A percentile compares a stretch with the other conserved stretches of the same genome.
These are phyloP conservation scores for Kodamaea restingae DNA, from an alignment of 805 yeast species.

Conservation along the genomic window DNA sequence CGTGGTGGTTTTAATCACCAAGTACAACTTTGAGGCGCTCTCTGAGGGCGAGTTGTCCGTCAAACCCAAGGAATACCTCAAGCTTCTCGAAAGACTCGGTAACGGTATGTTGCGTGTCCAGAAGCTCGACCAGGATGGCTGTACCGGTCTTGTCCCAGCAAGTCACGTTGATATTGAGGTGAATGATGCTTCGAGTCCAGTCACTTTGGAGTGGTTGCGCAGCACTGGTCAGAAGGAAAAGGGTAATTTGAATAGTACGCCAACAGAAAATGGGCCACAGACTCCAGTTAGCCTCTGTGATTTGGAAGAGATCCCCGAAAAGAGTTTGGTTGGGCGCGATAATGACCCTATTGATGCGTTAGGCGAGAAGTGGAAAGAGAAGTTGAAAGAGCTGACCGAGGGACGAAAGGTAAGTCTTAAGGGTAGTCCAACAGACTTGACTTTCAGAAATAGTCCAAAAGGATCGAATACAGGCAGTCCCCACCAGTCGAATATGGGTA, in stretches of 20 bases:
- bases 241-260: background rate
- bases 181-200: constrained; percentile 34
- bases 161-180: constrained; percentile 36
- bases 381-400: too few species aligned
- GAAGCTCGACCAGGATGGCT: constrained; percentile 18
- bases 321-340: too few species aligned
- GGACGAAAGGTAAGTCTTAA: too few species aligned
- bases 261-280: background rate
- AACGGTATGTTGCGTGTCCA: constrained; percentile 40
- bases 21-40: constrained; percentile 31
- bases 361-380: too few species aligned
- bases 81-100: constrained; percentile 32
- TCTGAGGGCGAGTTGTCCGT: constrained; percentile 25
- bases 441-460: too few species aligned
- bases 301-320: too few species aligned
- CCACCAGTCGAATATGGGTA: too few species aligned
- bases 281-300: too few species aligned
- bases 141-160: constrained; percentile 35
- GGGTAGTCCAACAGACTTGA: too few species aligned
- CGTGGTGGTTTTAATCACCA: constrained; percentile 24
- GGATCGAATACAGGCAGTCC: too few species aligned
- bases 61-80: constrained; percentile 25
- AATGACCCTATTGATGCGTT: too few species aligned
- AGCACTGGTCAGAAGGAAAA: background rate
- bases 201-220: constrained; percentile 12